phyloP scores from a whole-genome alignment of 2,329 filamentous ascomycete genomes.

The Penicillium capsulatum region DNA sequence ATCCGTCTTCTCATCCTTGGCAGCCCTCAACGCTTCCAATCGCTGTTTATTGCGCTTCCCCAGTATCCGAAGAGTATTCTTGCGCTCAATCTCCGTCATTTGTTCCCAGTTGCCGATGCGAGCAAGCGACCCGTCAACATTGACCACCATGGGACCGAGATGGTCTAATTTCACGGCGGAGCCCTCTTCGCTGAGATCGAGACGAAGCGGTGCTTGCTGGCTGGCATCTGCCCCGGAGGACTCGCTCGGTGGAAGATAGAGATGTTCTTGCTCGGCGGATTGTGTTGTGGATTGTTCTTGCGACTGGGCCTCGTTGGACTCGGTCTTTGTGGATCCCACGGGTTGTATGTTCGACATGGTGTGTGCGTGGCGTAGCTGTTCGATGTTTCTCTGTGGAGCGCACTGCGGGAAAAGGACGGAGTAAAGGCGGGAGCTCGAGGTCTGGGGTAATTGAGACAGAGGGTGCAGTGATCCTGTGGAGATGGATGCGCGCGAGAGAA shows the following conservation, averaged over 20 bases:
- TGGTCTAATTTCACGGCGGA: slow-evolving; percentile 58
- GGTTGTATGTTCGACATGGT: slow-evolving; percentile 22
- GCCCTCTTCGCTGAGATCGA: slow-evolving; percentile 55
- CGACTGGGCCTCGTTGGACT: slow-evolving; percentile 8
- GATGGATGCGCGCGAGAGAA: slow-evolving; percentile 20
- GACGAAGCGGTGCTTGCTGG: slow-evolving; percentile 75
- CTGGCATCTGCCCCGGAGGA: slow-evolving; percentile 72
- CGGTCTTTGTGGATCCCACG: slow-evolving; percentile 1
- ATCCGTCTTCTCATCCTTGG: slow-evolving; percentile 6
- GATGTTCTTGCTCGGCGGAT: slow-evolving; percentile 12
- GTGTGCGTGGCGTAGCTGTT: slow-evolving; percentile 8
- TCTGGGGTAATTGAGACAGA: slow-evolving; percentile 5
- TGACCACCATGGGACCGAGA: slow-evolving; percentile 69
- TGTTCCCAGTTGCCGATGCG: slow-evolving; percentile 69
- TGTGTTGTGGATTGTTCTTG: slow-evolving; percentile 9
- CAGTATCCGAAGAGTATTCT: slow-evolving; percentile 63
- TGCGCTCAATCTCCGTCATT: slow-evolving; percentile 65
- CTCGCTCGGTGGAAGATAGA: slow-evolving; percentile 67
- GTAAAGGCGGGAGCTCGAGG: slow-evolving; percentile 17
- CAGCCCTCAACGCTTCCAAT: slow-evolving; percentile 51
- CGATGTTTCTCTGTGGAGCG: slow-evolving; percentile 16
- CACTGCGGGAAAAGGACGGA: slow-evolving; percentile 29
- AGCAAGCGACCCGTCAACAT: slow-evolving; percentile 65
- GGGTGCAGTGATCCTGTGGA: slow-evolving; percentile 9
- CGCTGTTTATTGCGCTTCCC: slow-evolving; percentile 65